Conservation (phyloP, 257 asterid species). For the Penstemon newberryi region DNA sequence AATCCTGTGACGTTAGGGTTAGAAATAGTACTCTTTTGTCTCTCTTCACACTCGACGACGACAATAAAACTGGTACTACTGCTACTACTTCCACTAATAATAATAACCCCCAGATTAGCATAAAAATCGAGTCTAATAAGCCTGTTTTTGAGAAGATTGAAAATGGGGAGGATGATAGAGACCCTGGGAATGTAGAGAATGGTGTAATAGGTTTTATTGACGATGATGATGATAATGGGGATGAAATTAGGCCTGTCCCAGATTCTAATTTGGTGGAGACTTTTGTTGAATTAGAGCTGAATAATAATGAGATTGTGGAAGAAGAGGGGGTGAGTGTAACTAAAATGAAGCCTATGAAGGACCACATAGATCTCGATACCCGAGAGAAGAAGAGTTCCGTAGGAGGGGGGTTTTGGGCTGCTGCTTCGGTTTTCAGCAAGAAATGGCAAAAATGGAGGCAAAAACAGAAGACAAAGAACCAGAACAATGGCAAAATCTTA, state of each 20-base stretch:
- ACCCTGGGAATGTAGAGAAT: slow-evolving; percentile 32
- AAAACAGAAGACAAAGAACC: slow-evolving; percentile 78
- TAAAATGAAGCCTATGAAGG: slow-evolving; percentile 72
- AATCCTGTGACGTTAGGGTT: slow-evolving; percentile 85
- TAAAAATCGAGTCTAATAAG: slow-evolving; percentile 34
- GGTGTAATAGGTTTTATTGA: slow-evolving; percentile 30
- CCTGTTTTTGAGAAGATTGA: slow-evolving; percentile 50
- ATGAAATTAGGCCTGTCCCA: slow-evolving; percentile 56
- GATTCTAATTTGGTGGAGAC: slow-evolving; percentile 42
- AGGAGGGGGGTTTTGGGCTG: slow-evolving; percentile 76
- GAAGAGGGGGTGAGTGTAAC: slow-evolving; percentile 42
- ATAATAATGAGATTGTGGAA: slow-evolving; percentile 60
- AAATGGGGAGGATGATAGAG: slow-evolving; percentile 37
- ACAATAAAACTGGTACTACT: slow-evolving; percentile 21
- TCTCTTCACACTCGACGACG: slow-evolving; percentile 59
- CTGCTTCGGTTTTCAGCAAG: slow-evolving; percentile 86
- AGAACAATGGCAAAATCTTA: slow-evolving; percentile 41
- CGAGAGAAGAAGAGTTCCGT: slow-evolving; percentile 61
- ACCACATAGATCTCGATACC: slow-evolving; percentile 64
- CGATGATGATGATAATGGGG: slow-evolving; percentile 33
- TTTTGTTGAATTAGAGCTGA: slow-evolving; percentile 37
- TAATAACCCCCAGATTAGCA: slow-evolving; percentile 29
- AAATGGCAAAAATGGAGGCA: slow-evolving; percentile 90
- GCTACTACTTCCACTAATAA: slow-evolving; percentile 1
- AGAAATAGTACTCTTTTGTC: slow-evolving; percentile 65